phyloP scores from a whole-genome alignment of 345 rosid species.

The Rhodamnia rubescens region DNA sequence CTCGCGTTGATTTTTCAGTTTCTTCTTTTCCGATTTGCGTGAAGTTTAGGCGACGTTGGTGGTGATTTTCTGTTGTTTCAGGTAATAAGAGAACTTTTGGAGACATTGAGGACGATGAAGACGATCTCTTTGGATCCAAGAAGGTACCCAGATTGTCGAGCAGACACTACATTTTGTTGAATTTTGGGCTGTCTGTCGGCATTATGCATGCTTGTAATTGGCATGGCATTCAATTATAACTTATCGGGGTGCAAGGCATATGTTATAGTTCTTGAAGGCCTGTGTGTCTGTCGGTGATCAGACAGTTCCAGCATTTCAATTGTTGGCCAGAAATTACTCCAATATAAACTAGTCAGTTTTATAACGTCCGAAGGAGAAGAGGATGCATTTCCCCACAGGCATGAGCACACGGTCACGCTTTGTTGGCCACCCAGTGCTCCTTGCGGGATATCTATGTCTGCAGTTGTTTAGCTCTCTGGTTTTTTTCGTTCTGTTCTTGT shows the following conservation, averaged over 20 bases:
- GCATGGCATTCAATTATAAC: background rate
- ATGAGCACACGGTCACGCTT: background rate
- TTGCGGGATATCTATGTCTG: too few relatives aligned
- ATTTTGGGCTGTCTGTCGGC: background rate
- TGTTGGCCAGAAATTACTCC: background rate
- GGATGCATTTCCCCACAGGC: background rate
- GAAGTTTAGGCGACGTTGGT: background rate
- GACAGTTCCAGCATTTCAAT: background rate
- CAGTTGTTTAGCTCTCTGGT: background rate
- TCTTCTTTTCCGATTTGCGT: background rate
- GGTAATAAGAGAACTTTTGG: constrained; percentile 72
- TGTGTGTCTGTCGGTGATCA: background rate
- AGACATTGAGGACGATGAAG: constrained; percentile 90
- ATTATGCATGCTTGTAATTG: background rate
- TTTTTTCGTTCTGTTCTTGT: background rate
- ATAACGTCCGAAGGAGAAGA: background rate
- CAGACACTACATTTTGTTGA: background rate
- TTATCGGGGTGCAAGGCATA: background rate
- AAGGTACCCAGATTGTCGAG: constrained; percentile 26
- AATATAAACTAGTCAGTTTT: background rate
- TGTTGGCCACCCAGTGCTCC: background rate
- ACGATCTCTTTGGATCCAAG: constrained; percentile 71
- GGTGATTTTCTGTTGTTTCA: constrained; percentile 1
- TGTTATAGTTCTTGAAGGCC: background rate
- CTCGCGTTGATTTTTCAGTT: background rate